Base-by-base conservation (phyloP, 164 flowering plant species). In the Macadamia tetraphylla region DNA sequence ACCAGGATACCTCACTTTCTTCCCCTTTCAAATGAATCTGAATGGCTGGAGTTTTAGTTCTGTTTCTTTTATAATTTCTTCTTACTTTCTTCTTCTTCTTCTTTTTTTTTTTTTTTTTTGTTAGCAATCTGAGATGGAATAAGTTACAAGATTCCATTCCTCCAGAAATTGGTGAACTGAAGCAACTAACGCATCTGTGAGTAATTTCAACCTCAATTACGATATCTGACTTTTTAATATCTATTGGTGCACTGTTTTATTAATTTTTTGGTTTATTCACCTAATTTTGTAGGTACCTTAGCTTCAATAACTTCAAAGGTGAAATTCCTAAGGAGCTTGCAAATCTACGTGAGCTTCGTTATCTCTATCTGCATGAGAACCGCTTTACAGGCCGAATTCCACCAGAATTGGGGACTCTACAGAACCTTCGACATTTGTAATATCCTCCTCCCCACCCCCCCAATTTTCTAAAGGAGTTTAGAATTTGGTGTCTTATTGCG, bases 261-360 rank as follows among this genome's bases (percentile, higher is more conserved):
- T 29, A 44, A 1, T 32, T 49, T 35, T 3, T 51, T 51, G 40
- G 17, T 49, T 49, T 73, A 51, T 52, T 67, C 6, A 52, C 14
- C 61, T 15, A 46, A 52, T 62, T 70, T 52, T 81, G 74, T 83
- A 94, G 99, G 70, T 83, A 94, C 74, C 83, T 94, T 81, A 94
- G 99, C 81, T 94, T 94, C 74, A 94, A 92, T 76, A 88, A 72
- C 78, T 88, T 94, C 76, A 94, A 92, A 75, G 99, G 99, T 6
- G 97, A 92, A 84, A 94, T 94, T 17, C 99, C 99, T 0, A 89
- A 74, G 81, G 99, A 94, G 84, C 89, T 94, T 73, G 95, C 99
- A 42, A 85, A 82, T 84, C 91, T 94, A 71, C 91, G 89, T 2
- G 90, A 86, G 74, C 99, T 94, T 56, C 89, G 88, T 15, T 90